Base-by-base conservation (phyloP, 202 grass and related monocot genomes). In the Hordeum pubiflorum region DNA sequence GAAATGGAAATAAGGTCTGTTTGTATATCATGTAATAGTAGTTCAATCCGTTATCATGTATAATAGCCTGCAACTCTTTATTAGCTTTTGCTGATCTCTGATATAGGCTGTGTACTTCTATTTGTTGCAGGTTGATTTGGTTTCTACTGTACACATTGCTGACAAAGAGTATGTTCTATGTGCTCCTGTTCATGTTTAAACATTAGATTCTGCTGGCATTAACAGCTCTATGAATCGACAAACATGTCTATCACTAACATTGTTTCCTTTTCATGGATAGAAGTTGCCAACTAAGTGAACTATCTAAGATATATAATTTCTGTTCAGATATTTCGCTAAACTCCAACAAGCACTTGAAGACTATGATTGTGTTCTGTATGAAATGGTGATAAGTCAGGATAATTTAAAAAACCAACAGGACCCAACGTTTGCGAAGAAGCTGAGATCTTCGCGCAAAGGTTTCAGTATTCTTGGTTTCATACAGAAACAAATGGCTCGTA, bases 91-190 rank as follows among this genome's bases (percentile, higher is more conserved):
- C 37, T 82, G 37, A 32, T 63, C 33, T 83, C 31, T 66, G 17
- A 69, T 21, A 69, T 21, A 1, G 55, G 15, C 54, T 59, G 20
- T 55, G 13, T 12, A 77, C 4, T 68, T 52, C 0, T 66, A 9
- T 59, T 90, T 69, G 6, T 44, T 81, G 67, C 87, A 97, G 91
- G 94, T 97, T 20, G 95, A 98, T 83, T 89, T 98, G 84, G 88
- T 98, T 14, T 98, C 95, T 17, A 92, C 92, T 15, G 90, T 98
- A 9, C 95, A 94, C 87, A 93, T 94, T 79, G 95, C 95, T 1
- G 95, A 98, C 67, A 94, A 83, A 78, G 72, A 85, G 92, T 97
- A 74, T 21, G 91, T 86, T 17, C 69, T 48, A 34, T 69, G 73
- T 20, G 17, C 64, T 33, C 23, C n/a, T 9, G 62, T 82, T 68